Evolutionary conservation across 2,329 filamentous ascomycete genomes (phyloP).

Genomic region (Zymoseptoria crescenta): DNA sequence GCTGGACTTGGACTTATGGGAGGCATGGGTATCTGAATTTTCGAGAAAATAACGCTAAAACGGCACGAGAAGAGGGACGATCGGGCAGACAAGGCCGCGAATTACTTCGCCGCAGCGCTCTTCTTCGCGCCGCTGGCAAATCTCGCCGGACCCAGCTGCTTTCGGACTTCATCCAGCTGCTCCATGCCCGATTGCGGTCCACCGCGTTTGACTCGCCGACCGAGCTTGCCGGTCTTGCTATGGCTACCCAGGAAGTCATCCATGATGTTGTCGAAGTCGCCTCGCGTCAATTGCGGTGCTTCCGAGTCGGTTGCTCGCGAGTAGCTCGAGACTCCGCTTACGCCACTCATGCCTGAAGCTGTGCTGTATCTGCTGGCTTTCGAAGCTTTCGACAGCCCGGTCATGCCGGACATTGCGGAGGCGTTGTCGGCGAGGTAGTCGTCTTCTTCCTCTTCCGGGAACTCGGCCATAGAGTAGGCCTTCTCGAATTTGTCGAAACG

Average conservation of each 20-base stretch:
- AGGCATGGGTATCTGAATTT: background rate
- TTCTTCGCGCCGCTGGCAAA: background rate
- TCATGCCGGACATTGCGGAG: slow-evolving; percentile 42
- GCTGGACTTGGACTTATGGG: background rate
- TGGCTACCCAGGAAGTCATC: slow-evolving; percentile 82
- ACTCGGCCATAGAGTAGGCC: slow-evolving; percentile 52
- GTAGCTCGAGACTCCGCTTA: slow-evolving; percentile 32
- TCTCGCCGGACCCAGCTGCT: slow-evolving; percentile 53
- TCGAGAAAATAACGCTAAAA: background rate
- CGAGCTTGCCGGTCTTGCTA: slow-evolving; percentile 62
- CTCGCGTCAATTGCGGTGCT: slow-evolving; percentile 50
- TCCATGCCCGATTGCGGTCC: slow-evolving; percentile 73
- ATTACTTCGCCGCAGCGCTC: background rate
- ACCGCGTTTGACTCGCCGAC: slow-evolving; percentile 58
- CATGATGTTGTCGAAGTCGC: slow-evolving; percentile 82
- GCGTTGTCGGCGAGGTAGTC: slow-evolving; percentile 32
- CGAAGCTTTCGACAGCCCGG: slow-evolving; percentile 42
- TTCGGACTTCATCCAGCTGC: slow-evolving; percentile 84
- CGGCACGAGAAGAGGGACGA: background rate
- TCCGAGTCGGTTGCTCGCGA: slow-evolving; percentile 29
- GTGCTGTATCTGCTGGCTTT: slow-evolving; percentile 30
- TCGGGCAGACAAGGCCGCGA: background rate
- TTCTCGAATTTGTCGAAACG: slow-evolving; percentile 88
- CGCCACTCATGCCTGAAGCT: slow-evolving; percentile 30
- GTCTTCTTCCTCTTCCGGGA: slow-evolving; percentile 25